Percentiles rank a stretch among this genome's conserved stretches.
Evolutionary conservation across 208 protist genomes (phyloP).

Genomic region (Polymyxa betae): DNA sequence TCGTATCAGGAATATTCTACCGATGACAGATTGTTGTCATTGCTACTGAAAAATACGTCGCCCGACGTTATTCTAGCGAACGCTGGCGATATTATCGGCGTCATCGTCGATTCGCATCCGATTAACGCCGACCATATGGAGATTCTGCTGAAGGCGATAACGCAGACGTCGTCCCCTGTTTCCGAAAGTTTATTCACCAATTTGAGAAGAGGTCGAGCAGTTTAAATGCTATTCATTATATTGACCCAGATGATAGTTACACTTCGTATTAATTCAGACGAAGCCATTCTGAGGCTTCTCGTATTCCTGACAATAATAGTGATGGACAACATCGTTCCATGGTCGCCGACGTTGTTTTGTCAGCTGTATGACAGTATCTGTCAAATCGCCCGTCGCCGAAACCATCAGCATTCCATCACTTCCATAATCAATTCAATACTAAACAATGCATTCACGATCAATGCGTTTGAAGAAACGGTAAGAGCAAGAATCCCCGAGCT

Average conservation of each 20-base stretch:
- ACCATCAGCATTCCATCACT: neutral
- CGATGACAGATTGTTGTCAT: neutral
- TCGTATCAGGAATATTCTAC: slow-evolving; percentile 1
- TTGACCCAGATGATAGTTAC: no score
- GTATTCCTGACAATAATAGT: neutral
- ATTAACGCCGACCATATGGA: neutral
- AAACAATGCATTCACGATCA: no score
- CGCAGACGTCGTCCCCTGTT: neutral
- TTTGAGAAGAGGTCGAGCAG: neutral
- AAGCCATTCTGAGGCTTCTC: neutral
- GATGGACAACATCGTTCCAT: neutral
- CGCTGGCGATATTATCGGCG: neutral
- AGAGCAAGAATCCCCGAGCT: no score
- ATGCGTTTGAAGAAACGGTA: no score
- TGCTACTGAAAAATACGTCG: neutral
- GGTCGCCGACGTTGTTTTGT: neutral
- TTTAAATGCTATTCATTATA: neutral
- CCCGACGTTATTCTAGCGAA: neutral
- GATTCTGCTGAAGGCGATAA: neutral
- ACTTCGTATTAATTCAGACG: neutral
- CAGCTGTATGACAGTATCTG: neutral
- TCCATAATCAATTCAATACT: no score
- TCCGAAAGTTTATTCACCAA: neutral
- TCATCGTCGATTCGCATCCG: slow-evolving; percentile 10
- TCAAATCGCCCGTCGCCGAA: neutral